Evolutionary conservation across 202 grass and related monocot genomes (phyloP).

Genomic region (Zoysia matrella): DNA sequence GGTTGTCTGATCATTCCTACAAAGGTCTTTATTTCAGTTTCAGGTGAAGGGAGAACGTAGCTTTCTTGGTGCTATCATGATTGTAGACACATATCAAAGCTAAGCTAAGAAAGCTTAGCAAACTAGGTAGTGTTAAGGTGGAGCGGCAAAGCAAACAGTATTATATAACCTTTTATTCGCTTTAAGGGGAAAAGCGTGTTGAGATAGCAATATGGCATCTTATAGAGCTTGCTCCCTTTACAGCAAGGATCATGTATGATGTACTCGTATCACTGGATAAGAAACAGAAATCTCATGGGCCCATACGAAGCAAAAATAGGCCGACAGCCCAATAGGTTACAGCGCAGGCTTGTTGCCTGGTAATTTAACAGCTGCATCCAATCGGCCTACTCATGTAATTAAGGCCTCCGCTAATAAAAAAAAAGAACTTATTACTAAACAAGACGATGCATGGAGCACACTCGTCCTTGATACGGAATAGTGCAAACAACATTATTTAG

Average conservation of each 20-base stretch:
- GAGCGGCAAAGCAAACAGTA: not conserved
- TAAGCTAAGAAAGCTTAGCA: not conserved
- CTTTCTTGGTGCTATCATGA: constrained; percentile 26
- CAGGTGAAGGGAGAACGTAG: not conserved
- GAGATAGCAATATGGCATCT: constrained; percentile 37
- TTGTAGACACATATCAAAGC: not conserved
- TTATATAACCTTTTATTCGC: not conserved
- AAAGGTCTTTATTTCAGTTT: not conserved
- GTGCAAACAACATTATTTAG: no score
- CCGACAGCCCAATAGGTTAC: not conserved
- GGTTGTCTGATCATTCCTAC: not conserved
- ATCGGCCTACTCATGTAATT: not conserved
- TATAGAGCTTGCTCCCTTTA: constrained; percentile 17
- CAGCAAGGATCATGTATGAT: not conserved
- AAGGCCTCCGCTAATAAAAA: not conserved
- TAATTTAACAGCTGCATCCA: not conserved
- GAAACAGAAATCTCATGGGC: constrained; percentile 23
- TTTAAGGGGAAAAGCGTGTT: not conserved
- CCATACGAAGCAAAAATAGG: not conserved
- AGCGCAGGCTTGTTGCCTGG: not conserved
- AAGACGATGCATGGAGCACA: not conserved
- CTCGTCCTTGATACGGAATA: no score
- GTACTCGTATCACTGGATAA: not conserved
- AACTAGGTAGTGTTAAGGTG: not conserved
- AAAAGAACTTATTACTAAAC: not conserved